These are phyloP conservation scores for Canna indica DNA, from an alignment of 176 grass and related monocot species.

Conservation along the genomic window DNA sequence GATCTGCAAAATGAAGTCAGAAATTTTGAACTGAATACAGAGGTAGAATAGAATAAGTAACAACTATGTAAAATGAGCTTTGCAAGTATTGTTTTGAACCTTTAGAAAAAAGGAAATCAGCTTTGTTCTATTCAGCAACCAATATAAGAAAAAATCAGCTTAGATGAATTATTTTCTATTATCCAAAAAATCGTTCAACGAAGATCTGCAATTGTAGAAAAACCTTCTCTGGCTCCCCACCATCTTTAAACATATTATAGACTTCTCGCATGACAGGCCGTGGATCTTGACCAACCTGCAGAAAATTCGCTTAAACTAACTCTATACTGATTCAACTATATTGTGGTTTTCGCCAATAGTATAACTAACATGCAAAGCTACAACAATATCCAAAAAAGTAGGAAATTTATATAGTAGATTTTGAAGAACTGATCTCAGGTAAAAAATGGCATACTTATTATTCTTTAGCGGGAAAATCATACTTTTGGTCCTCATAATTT, in stretches of 20 bases:
- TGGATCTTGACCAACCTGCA: slow-evolving; percentile 59
- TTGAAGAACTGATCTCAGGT: not conserved
- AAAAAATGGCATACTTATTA: not conserved
- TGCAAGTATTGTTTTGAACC: not conserved
- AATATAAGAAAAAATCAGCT: not conserved
- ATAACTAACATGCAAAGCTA: too few relatives aligned
- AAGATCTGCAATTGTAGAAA: not conserved
- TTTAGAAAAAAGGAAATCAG: not conserved
- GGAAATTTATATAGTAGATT: not conserved
- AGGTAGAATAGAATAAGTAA: not conserved
- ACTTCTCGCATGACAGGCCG: slow-evolving; percentile 67
- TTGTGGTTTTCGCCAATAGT: too few relatives aligned
- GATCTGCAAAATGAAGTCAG: too few relatives aligned
- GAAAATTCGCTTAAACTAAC: not conserved
- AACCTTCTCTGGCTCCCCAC: slow-evolving; percentile 73
- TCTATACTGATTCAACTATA: not conserved
- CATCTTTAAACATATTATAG: slow-evolving; percentile 61
- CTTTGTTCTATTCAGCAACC: not conserved
- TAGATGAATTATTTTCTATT: not conserved
- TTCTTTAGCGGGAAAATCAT: too few relatives aligned
- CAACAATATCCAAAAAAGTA: too few relatives aligned
- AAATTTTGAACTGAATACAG: too few relatives aligned
- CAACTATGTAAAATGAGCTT: not conserved
- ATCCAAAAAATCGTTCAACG: not conserved
- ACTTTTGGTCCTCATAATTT: too few relatives aligned